Percentiles rank a stretch among this genome's conserved stretches.
These are phyloP conservation scores for Cotoneaster glaucophyllus DNA, from an alignment of 306 rosid species.

Conservation along the genomic window DNA sequence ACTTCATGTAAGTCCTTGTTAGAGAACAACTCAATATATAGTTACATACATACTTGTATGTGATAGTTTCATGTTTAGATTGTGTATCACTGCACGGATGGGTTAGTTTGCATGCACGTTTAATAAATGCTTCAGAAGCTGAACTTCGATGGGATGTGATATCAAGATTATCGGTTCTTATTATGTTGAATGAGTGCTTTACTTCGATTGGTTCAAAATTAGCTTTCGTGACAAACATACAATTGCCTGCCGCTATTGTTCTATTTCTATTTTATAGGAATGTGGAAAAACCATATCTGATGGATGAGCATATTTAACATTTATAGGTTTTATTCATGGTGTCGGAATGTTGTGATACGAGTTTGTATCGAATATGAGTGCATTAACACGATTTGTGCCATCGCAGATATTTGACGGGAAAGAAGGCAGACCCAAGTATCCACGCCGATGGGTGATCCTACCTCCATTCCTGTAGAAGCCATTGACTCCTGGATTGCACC, in stretches of 20 bases:
- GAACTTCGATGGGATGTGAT: not conserved
- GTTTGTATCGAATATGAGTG: not conserved
- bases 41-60: not conserved
- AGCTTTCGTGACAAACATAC: not conserved
- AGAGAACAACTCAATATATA: not conserved
- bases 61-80: not conserved
- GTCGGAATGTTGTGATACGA: not conserved
- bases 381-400: not conserved
- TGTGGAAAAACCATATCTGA: not conserved
- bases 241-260: not conserved
- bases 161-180: not conserved
- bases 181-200: not conserved
- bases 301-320: not conserved
- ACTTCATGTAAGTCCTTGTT: not conserved
- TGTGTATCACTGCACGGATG: not conserved
- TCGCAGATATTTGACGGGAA: conserved; percentile 89
- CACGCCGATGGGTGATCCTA: conserved; percentile 87
- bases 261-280: not conserved
- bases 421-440: conserved; percentile 85
- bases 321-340: not conserved
- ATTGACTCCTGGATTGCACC: not conserved
- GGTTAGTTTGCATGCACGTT: not conserved
- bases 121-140: not conserved
- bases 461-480: conserved; percentile 76
- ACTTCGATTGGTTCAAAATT: not conserved